These are phyloP conservation scores for Phytophthora cactorum DNA, from an alignment of 352 stramenopile genomes.

Conservation along the genomic window DNA sequence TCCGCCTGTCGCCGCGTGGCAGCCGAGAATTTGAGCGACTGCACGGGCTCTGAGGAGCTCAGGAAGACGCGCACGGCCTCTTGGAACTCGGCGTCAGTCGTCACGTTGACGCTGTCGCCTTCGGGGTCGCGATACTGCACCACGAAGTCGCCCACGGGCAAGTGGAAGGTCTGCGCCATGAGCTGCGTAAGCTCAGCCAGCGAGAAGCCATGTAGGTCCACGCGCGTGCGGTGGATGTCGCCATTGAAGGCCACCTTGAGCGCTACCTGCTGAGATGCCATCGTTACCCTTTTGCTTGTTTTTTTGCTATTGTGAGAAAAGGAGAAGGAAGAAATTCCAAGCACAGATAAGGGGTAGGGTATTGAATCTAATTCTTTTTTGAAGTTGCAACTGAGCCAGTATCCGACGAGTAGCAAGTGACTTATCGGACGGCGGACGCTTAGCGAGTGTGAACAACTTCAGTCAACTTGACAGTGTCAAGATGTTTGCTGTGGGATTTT, in stretches of 20 bases:
- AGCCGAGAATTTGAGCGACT: constrained; percentile 78
- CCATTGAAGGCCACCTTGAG: constrained; percentile 83
- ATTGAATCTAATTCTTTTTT: too few relatives aligned
- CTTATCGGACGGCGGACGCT: too few relatives aligned
- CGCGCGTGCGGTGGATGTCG: constrained; percentile 78
- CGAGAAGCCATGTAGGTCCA: constrained; percentile 62
- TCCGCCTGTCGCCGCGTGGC: constrained; percentile 44
- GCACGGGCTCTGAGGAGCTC: constrained; percentile 38
- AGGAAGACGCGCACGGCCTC: constrained; percentile 68
- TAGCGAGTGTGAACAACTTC: too few relatives aligned
- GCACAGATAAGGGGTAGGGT: too few relatives aligned
- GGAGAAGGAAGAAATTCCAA: not conserved
- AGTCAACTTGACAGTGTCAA: too few relatives aligned
- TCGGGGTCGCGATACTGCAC: constrained; percentile 79
- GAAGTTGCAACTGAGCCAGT: too few relatives aligned
- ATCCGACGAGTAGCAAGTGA: too few relatives aligned
- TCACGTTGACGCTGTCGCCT: constrained; percentile 69
- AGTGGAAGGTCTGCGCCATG: constrained; percentile 62
- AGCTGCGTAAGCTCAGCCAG: constrained; percentile 57
- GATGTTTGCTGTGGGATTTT: too few relatives aligned
- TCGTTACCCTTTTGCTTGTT: constrained; percentile 8
- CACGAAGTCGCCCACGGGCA: constrained; percentile 56
- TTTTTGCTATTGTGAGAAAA: constrained; percentile 7
- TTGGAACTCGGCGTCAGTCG: constrained; percentile 64
- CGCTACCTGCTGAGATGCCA: constrained; percentile 42